phyloP scores from a whole-genome alignment of 306 rosid species.

The Fragaria ananassa region DNA sequence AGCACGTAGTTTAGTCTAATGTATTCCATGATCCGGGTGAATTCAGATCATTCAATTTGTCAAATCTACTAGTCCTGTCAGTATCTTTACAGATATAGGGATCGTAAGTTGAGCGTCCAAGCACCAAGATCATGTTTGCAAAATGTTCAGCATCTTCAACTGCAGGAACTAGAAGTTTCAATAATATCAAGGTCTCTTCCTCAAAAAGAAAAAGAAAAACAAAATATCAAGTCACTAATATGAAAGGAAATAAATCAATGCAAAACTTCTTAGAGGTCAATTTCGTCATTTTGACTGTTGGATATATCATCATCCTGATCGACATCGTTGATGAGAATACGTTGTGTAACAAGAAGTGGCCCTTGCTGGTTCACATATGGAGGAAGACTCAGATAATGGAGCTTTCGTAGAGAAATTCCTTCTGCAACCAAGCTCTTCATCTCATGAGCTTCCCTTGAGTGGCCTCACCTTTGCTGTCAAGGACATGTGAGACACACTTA shows the following conservation, averaged over 20 bases:
- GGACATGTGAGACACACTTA: constrained; percentile 59
- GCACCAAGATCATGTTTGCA: not conserved
- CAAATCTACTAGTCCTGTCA: too few species aligned
- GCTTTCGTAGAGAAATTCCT: constrained; percentile 73
- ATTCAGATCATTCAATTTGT: too few species aligned
- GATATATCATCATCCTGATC: not conserved
- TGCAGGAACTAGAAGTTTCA: not conserved
- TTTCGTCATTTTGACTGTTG: not conserved
- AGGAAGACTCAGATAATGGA: constrained; percentile 42
- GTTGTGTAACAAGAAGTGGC: constrained; percentile 4
- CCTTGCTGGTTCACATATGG: constrained; percentile 36
- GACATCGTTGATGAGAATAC: not conserved
- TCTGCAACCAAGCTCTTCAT: constrained; percentile 47
- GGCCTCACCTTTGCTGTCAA: constrained; percentile 85
- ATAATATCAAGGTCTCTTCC: too few species aligned
- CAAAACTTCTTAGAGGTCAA: too few species aligned
- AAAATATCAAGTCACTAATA: too few species aligned
- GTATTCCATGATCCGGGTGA: too few species aligned
- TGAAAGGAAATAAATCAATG: too few species aligned
- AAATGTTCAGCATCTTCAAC: not conserved
- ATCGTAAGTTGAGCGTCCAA: not conserved
- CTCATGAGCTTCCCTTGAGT: constrained; percentile 49
- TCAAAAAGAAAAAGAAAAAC: too few species aligned
- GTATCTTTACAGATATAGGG: not conserved
- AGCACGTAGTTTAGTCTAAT: too few species aligned